Evolutionary conservation across 306 rosid species (phyloP), one percentile per base, ranked within the genome.

Genomic region (Castanopsis chinensis): DNA sequence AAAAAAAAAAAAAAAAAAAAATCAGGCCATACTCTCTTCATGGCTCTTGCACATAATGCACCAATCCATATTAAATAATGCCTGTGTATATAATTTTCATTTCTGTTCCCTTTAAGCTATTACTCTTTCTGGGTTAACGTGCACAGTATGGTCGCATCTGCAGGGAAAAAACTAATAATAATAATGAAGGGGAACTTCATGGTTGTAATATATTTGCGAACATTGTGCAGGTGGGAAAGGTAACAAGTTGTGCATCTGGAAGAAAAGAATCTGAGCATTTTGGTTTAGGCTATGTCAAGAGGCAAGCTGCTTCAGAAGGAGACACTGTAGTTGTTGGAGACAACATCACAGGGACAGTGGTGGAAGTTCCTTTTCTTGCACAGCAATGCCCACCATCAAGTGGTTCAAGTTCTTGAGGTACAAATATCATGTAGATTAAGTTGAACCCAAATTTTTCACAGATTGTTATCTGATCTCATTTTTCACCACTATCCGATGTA

Each of bases 241-340:
- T 94, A 78, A 94, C 97, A 23, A 94, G 98, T 83, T 92, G 86
- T 64, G 73, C 92, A 17, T 75, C 92, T n/a, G 93, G 97, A 87
- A 85, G 89, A 82, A 91, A 86, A 75, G 89, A 83, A 78, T 82
- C 78, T 33, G 91, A 83, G 75, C 89, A 92, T 83, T 84, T 88
- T 32, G 98, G 98, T 77, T 85, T 94, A 63, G 97, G 97, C 68
- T 94, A 91, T 87, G 87, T 94, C 69, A 94, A 92, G 90, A 91
- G 87, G 84, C 77, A 80, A 84, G 89, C 89, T 84, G 97, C 91
- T 72, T 87, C 84, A 5, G 87, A 81, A 61, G 97, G 97, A 72
- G 94, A 83, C 83, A 83, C 71, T 4, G 89, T 92, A 74, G 77
- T 53, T 49, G 85, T 95, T 23, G 98, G 94, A 81, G 92, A 90